A percentile compares a stretch with the other conserved stretches of the same genome.
phyloP scores from a whole-genome alignment of 805 yeast genomes.

The Priceomyces haplophilus region DNA sequence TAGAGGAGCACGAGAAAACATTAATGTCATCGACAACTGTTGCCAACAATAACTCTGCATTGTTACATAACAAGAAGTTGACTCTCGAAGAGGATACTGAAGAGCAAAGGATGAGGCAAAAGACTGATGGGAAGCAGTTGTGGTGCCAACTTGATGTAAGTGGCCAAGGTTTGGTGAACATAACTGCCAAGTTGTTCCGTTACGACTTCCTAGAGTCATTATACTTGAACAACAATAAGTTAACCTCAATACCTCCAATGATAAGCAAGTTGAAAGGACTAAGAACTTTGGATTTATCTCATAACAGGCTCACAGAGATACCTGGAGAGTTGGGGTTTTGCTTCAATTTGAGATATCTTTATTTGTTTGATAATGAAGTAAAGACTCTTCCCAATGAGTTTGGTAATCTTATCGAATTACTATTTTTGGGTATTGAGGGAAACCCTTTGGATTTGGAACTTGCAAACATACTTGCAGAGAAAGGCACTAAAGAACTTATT shows the following conservation, averaged over 20 bases:
- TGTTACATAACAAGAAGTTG: constrained; percentile 43
- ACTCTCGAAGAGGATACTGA: constrained; percentile 50
- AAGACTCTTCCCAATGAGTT: constrained; percentile 75
- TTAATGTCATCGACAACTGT: constrained; percentile 25
- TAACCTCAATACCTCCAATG: constrained; percentile 62
- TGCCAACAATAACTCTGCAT: constrained; percentile 35
- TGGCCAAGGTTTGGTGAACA: constrained; percentile 75
- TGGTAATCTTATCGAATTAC: constrained; percentile 79
- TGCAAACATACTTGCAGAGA: constrained; percentile 67
- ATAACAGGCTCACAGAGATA: constrained; percentile 65
- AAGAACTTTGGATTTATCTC: constrained; percentile 81
- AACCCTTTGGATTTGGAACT: constrained; percentile 71
- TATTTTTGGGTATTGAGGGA: constrained; percentile 90
- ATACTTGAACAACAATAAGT: constrained; percentile 81
- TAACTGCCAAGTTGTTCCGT: constrained; percentile 73
- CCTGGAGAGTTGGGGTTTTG: constrained; percentile 85
- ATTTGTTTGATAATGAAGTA: constrained; percentile 83
- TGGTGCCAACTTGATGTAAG: constrained; percentile 94
- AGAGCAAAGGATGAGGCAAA: constrained; percentile 59
- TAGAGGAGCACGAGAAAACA: constrained; percentile 44
- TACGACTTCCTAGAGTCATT: constrained; percentile 83
- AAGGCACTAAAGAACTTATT: constrained; percentile 82
- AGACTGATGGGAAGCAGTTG: constrained; percentile 67
- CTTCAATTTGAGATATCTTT: constrained; percentile 73
- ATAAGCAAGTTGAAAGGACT: constrained; percentile 68